A percentile compares a stretch with the other conserved stretches of the same genome.
Conservation (phyloP, 768 basidiomycete genomes). For the Mrakia frigida region DNA sequence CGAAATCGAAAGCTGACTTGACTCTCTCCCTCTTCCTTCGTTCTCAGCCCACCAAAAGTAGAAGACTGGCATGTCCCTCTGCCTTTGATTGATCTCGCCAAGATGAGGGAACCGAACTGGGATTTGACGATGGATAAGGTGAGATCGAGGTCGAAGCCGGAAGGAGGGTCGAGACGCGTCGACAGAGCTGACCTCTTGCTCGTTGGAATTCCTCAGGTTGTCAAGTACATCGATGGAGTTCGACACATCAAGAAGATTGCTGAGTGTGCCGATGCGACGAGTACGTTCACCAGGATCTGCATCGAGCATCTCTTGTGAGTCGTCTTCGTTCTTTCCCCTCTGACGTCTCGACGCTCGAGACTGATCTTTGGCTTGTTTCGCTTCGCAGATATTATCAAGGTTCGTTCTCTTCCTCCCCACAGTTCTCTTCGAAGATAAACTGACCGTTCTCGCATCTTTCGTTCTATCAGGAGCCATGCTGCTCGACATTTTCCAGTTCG, state of each 20-base stretch:
- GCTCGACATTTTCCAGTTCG: slow-evolving; percentile 82
- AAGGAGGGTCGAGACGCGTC: background rate
- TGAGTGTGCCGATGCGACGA: slow-evolving; percentile 80
- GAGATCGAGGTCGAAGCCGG: background rate
- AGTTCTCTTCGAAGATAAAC: background rate
- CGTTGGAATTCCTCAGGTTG: slow-evolving; percentile 5
- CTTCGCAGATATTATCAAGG: slow-evolving; percentile 78
- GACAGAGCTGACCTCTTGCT: background rate
- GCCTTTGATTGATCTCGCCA: slow-evolving; percentile 73
- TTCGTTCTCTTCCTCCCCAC: background rate
- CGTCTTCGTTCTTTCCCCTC: background rate
- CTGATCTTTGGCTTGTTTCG: background rate
- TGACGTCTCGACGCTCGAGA: too few species aligned
- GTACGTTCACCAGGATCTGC: slow-evolving; percentile 72
- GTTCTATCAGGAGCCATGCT: slow-evolving; percentile 63
- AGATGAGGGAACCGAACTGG: slow-evolving; percentile 85
- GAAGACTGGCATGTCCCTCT: slow-evolving; percentile 95
- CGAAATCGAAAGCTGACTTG: background rate
- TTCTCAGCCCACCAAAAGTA: slow-evolving; percentile 74
- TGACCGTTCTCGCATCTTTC: background rate
- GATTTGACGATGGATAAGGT: slow-evolving; percentile 90
- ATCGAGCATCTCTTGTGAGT: slow-evolving; percentile 86
- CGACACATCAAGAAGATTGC: slow-evolving; percentile 90
- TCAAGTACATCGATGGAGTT: slow-evolving; percentile 74
- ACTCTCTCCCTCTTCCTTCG: background rate